phyloP scores from a whole-genome alignment of 2,329 filamentous ascomycete genomes.

The Didymella lethalis region DNA sequence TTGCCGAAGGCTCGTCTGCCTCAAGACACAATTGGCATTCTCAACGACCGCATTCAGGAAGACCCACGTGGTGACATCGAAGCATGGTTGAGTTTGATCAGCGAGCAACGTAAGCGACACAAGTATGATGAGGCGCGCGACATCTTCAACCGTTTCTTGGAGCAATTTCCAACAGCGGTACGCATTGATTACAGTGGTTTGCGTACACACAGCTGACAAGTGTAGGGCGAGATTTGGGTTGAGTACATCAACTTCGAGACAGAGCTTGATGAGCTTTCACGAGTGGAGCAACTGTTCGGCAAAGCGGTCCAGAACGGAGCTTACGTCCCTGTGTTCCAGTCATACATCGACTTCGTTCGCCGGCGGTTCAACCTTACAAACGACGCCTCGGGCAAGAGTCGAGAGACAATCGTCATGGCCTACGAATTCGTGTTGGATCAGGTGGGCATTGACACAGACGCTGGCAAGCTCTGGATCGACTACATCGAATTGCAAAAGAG shows the following conservation, averaged over 20 bases:
- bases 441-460: constrained; percentile 89
- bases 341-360: constrained; percentile 94
- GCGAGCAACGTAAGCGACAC: constrained; percentile 81
- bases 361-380: constrained; percentile 86
- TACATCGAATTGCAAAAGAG: constrained; percentile 93
- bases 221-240: constrained; percentile 88
- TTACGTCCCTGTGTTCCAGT: constrained; percentile 87
- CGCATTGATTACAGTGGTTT: constrained; percentile 55
- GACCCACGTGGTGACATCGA: constrained; percentile 92
- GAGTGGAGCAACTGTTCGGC: constrained; percentile 84
- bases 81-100: constrained; percentile 88
- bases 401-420: constrained; percentile 80
- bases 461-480: constrained; percentile 89
- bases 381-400: constrained; percentile 78
- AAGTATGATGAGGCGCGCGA: constrained; percentile 81
- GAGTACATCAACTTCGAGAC: constrained; percentile 90
- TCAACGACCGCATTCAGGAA: constrained; percentile 91
- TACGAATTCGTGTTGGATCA: constrained; percentile 93
- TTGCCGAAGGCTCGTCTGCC: constrained; percentile 65
- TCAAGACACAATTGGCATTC: constrained; percentile 76
- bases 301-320: constrained; percentile 79
- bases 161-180: constrained; percentile 89
- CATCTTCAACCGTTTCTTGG: constrained; percentile 85
- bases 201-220: constrained; percentile 56
- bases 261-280: constrained; percentile 80